A percentile compares a stretch with the other conserved stretches of the same genome.
phyloP scores from a whole-genome alignment of 2,329 filamentous ascomycete genomes.

The Aspergillus pseudotamarii region DNA sequence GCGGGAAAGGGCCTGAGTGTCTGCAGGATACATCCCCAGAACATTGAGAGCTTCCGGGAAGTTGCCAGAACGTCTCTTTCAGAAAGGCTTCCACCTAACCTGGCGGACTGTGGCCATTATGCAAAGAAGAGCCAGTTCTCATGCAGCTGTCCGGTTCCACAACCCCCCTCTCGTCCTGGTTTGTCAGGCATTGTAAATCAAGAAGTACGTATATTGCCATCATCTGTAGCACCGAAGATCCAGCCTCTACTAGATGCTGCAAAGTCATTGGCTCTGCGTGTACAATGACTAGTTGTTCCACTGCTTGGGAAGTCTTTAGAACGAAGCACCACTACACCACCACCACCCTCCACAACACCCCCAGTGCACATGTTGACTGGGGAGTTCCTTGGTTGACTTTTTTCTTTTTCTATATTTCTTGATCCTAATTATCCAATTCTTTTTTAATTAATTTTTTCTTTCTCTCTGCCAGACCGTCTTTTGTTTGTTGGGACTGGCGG shows the following conservation, averaged over 20 bases:
- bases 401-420: constrained; percentile 5
- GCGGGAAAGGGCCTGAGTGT: constrained; percentile 19
- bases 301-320: constrained; percentile 28
- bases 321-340: constrained; percentile 17
- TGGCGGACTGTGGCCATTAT: constrained; percentile 14
- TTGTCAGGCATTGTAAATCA: constrained; percentile 18
- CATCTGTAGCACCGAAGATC: constrained; percentile 33
- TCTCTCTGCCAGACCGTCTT: constrained; percentile 6
- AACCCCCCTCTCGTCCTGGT: constrained; percentile 14
- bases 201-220: constrained; percentile 18
- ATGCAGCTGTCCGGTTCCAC: constrained; percentile 33
- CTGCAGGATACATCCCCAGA: constrained; percentile 22
- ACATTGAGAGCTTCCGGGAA: constrained; percentile 14
- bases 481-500: constrained; percentile 13
- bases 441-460: not conserved
- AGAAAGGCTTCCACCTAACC: constrained; percentile 16
- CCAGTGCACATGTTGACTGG: constrained; percentile 26
- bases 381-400: constrained; percentile 5
- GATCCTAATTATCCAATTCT: constrained; percentile 6
- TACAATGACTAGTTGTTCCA: constrained; percentile 35
- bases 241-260: constrained; percentile 27
- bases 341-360: constrained; percentile 14
- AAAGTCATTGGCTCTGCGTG: constrained; percentile 32
- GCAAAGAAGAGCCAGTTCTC: constrained; percentile 18
- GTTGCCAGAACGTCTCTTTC: constrained; percentile 14